Percentiles rank a stretch among this genome's conserved stretches.
Conservation (phyloP, 148 eudicot species). For the Chenopodium berlandieri region DNA sequence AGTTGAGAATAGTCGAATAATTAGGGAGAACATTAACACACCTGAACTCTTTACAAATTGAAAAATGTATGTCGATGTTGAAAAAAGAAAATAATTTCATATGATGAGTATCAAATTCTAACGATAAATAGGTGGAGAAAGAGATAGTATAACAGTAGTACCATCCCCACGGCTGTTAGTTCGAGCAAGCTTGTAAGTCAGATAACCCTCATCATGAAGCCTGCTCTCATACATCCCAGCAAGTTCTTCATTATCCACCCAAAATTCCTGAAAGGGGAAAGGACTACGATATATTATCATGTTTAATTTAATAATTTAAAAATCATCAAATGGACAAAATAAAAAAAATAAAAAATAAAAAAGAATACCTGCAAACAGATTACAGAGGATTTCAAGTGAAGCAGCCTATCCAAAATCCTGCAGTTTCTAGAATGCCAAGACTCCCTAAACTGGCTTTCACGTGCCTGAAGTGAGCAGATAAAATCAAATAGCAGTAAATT, state of each 20-base stretch:
- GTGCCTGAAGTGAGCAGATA: constrained; percentile 7
- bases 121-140: no score
- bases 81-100: no score
- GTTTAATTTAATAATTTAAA: no score
- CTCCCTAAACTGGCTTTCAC: constrained; percentile 47
- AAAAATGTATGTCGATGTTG: no score
- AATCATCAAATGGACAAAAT: no score
- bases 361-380: constrained; percentile 47
- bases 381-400: constrained; percentile 41
- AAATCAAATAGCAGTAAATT: no score
- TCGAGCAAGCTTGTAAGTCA: constrained; percentile 45
- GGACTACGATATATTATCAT: no score
- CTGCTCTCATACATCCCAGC: constrained; percentile 41
- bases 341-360: no score
- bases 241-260: constrained; percentile 47
- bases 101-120: no score
- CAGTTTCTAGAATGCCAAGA: constrained; percentile 40
- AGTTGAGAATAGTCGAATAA: no score
- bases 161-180: constrained; percentile 59
- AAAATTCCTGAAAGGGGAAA: constrained; percentile 35
- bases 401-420: constrained; percentile 41
- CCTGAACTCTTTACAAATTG: no score
- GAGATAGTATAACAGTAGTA: constrained; percentile 1
- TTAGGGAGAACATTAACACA: no score
- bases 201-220: constrained; percentile 44